Evolutionary conservation across 345 rosid species (phyloP).

Genomic region (Limnanthes douglasii): DNA sequence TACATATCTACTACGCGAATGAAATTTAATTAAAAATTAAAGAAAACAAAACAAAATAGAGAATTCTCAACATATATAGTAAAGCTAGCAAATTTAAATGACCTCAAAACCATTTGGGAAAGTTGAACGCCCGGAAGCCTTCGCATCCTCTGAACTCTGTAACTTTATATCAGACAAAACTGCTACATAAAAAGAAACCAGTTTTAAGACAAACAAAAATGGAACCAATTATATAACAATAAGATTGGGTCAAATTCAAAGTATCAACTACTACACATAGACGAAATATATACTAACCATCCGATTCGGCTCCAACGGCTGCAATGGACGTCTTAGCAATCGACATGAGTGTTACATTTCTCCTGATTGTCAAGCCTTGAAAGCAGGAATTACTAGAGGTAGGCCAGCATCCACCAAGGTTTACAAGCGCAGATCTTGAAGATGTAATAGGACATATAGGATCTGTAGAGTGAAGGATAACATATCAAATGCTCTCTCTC

Average conservation of each 20-base stretch:
- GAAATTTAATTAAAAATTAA: background rate
- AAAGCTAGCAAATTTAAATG: background rate
- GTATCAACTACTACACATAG: no score
- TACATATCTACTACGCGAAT: background rate
- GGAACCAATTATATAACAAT: background rate
- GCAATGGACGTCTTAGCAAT: slow-evolving; percentile 36
- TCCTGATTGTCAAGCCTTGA: slow-evolving; percentile 17
- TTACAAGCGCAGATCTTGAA: slow-evolving; percentile 10
- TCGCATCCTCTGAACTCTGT: slow-evolving; percentile 25
- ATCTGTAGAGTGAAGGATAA: slow-evolving; percentile 13
- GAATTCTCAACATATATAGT: background rate
- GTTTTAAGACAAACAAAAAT: background rate
- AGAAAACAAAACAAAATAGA: slow-evolving; percentile 2
- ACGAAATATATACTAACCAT: slow-evolving; percentile 27
- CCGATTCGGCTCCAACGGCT: slow-evolving; percentile 25
- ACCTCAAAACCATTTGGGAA: slow-evolving; percentile 85
- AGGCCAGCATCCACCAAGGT: slow-evolving; percentile 14
- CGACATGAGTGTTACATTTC: slow-evolving; percentile 11
- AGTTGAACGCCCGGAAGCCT: slow-evolving; percentile 18
- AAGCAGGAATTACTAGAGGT: slow-evolving; percentile 13
- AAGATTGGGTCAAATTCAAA: no score
- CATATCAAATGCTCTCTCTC: background rate
- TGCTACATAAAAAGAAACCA: slow-evolving; percentile 6
- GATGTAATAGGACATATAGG: slow-evolving; percentile 17
- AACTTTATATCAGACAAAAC: slow-evolving; percentile 20